Percentiles rank a stretch among this genome's conserved stretches.
phyloP scores from a whole-genome alignment of 495 filamentous ascomycete species.

The Hypoxylon rickii region DNA sequence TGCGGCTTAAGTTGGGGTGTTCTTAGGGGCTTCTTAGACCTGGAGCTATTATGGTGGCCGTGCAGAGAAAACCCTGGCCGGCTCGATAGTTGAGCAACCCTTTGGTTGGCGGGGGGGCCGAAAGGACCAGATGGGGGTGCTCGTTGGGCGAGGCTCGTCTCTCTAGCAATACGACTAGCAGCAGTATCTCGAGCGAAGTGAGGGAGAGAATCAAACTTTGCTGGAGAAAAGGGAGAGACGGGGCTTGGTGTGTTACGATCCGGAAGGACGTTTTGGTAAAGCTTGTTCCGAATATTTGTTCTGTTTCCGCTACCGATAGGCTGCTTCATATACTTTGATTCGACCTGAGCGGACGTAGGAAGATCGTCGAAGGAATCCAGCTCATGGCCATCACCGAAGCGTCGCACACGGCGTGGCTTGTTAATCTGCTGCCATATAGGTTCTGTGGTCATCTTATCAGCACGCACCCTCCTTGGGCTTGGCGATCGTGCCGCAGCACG shows the following conservation, averaged over 20 bases:
- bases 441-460: constrained; percentile 47
- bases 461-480: constrained; percentile 52
- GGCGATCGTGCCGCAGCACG: constrained; percentile 60
- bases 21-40: constrained; percentile 62
- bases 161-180: constrained; percentile 86
- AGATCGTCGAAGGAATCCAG: constrained; percentile 93
- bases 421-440: constrained; percentile 62
- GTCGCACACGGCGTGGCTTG: constrained; percentile 71
- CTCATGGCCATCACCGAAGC: constrained; percentile 92
- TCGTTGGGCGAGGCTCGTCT: constrained; percentile 73
- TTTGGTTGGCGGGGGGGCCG: constrained; percentile 71
- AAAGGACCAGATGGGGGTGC: constrained; percentile 59
- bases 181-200: constrained; percentile 93
- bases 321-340: constrained; percentile 80
- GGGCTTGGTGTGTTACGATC: constrained; percentile 61
- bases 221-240: constrained; percentile 58
- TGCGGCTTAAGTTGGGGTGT: constrained; percentile 57
- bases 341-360: constrained; percentile 80
- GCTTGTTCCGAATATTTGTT: constrained; percentile 62
- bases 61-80: constrained; percentile 48
- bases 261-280: constrained; percentile 60
- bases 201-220: constrained; percentile 62
- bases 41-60: constrained; percentile 34
- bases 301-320: constrained; percentile 74
- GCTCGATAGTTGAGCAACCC: constrained; percentile 73